Base-by-base conservation (phyloP, 768 basidiomycete genomes). In the Panaeolus papilionaceus region DNA sequence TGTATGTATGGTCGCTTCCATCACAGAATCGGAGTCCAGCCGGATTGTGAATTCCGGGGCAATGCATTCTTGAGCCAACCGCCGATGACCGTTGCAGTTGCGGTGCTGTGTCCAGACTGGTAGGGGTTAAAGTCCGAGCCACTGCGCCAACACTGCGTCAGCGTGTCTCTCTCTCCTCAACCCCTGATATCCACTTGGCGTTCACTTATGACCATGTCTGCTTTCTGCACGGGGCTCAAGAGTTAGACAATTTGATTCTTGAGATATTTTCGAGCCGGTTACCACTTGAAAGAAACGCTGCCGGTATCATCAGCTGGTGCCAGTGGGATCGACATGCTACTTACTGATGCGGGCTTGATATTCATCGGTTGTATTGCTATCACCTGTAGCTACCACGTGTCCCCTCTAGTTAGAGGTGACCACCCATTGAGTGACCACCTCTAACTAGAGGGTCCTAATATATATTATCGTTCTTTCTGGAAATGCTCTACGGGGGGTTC, bases 11-110 rank as follows among this genome's bases (percentile, higher is more conserved):
- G 54, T 58, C 54, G 54, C 54, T 58, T 58, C 54, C 54, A 58
- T 58, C 54, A 58, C 54, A 58, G 54, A 58, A 58, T 58, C 54
- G 54, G 47, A 51, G 20, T 51, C 23, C 47, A 51, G 54, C 54
- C 54, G 54, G 54, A 58, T 58, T 58, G 54, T 58, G 54, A 58
- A 58, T 58, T 58, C 54, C 54, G 54, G 54, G 54, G 28, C 54
- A 58, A 58, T 58, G 54, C 28, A 37, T 28, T 58, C 54, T 58
- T 58, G 54, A 58, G 14, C 54, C 54, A 58, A 33, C 33, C 54
- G 33, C 54, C 54, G 54, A 58, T 58, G 33, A 58, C 54, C 54
- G 26, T 58, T 58, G 54, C 10, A 58, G 54, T 58, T 33, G 26
- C 33, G 12, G 54, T 58, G 54, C 54, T 58, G 54, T 58, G 54